Evolutionary conservation across 2,329 filamentous ascomycete genomes (phyloP), one percentile per base, ranked within the genome.

Genomic region (Monilinia vaccinii-corymbosi): DNA sequence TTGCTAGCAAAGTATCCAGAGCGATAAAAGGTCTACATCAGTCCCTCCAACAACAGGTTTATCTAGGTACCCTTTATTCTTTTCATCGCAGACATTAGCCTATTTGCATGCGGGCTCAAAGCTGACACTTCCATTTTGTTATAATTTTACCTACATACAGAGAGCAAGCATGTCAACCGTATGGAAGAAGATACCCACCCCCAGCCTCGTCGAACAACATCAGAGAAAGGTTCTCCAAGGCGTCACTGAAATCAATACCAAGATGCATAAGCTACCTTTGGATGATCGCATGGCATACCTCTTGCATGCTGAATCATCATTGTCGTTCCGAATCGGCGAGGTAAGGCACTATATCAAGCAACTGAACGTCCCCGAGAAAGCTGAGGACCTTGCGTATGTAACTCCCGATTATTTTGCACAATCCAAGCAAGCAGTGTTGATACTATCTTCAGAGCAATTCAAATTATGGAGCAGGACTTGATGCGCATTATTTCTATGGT

Each of bases 391-490:
- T 18, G 25, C 18, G 38, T 53, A 53, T 31, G 38, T 32, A 53
- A n/a, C 3, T 10, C 10, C 7, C 36, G 3, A 42, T 4, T 2
- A 5, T 21, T 1, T 18, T n/a, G 1, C 13, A 9, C 1, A 31
- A 8, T 31, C 1, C 3, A 13, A 10, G 5, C 9, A 2, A 16
- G 2, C 10, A n/a, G 31, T 31, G 31, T 36, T 53, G 8, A 53
- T 8, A 11, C 1, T 53, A 2, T 7, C 11, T 14, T 4, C 13
- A 53, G 50, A 8, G 2, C 25, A 0, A 53, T 53, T 36, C 11
- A 8, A 0, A 18, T 53, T 23, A 9, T 53, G 0, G 18, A 53
- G 13, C 38, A 53, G n/a, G 50, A 53, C n/a, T 21, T 53, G 18
- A 2, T 44, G 38, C 50, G 50, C 4, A 53, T 13, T 3, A 42